Evolutionary conservation across 257 asterid genomes (phyloP).

Genomic region (Eustoma russellianum): DNA sequence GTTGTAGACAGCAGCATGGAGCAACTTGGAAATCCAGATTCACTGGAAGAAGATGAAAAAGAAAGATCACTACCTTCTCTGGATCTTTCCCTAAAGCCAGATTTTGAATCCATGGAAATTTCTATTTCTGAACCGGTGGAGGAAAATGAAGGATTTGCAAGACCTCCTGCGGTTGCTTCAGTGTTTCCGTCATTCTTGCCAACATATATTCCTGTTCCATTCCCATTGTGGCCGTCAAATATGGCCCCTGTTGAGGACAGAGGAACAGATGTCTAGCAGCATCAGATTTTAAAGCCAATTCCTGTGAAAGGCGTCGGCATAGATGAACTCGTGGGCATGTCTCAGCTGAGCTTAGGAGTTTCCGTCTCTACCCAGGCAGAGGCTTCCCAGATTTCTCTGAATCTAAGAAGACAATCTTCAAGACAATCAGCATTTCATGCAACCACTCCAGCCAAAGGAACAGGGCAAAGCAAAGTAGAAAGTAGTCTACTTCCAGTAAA

Average conservation of each 20-base stretch:
- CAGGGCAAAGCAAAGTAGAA: constrained; percentile 20
- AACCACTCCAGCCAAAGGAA: constrained; percentile 19
- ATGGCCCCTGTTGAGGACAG: constrained; percentile 16
- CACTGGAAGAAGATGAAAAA: constrained; percentile 19
- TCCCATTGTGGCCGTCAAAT: constrained; percentile 52
- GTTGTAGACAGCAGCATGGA: constrained; percentile 26
- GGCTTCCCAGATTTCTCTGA: constrained; percentile 35
- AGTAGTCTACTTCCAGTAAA: constrained; percentile 19
- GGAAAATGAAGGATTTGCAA: constrained; percentile 16
- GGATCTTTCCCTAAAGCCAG: constrained; percentile 59
- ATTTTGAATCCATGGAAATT: constrained; percentile 27
- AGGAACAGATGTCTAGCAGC: constrained; percentile 26
- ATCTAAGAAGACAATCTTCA: constrained; percentile 28
- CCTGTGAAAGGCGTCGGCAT: constrained; percentile 36
- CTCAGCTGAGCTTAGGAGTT: constrained; percentile 50
- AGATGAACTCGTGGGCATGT: constrained; percentile 46
- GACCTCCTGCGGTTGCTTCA: constrained; percentile 18
- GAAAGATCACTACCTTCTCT: constrained; percentile 33
- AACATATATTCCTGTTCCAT: constrained; percentile 40
- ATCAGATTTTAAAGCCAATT: constrained; percentile 25
- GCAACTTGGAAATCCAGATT: constrained; percentile 17
- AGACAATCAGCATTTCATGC: constrained; percentile 30
- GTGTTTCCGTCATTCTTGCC: constrained; percentile 21
- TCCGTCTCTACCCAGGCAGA: constrained; percentile 14
- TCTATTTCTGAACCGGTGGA: constrained; percentile 19